Evolutionary conservation across 805 yeast species (phyloP), one percentile per base, ranked within the genome.

Genomic region (Blastobotrys americana): DNA sequence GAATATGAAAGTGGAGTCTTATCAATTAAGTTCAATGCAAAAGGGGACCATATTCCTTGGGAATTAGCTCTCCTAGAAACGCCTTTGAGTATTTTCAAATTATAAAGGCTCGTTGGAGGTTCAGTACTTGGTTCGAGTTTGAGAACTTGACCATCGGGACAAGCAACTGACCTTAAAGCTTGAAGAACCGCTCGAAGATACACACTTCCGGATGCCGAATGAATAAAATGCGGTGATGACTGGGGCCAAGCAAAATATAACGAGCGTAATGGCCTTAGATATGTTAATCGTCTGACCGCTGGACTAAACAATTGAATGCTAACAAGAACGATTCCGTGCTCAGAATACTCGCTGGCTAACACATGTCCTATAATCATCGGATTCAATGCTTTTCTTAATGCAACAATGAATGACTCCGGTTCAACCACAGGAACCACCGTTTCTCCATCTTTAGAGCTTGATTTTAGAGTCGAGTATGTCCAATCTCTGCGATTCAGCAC

Each of bases 241-340:
- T 71, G 52, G 0, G 90, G 89, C 1, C 84, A 65, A 0, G 81
- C 85, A 13, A 85, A 55, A 52, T 81, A 84, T 49, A 72, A 76
- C 0, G 93, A 83, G 47, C 66, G 73, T 46, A 79, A 69, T 0
- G 87, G 46, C 4, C 39, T 36, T 33, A 76, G 0, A 72, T 49
- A 4, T 13, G 46, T 22, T 3, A 5, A 9, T 8, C 20, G 33
- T 5, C 37, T 36, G 2, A 48, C 27, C 16, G 35, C 45, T 3
- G 53, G 59, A 48, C 84, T 90, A 57, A 79, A 84, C 35, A 83
- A 71, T 56, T 84, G 94, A 18, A 84, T 68, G 40, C 94, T 61
- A 5, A 82, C 69, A 19, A 84, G 61, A 2, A 78, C 63, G 47
- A 82, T 53, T 0, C 88, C 86, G 36, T 76, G 68, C 5, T 64